Evolutionary conservation across 805 yeast genomes (phyloP).

Genomic region (Saturnispora mendoncae): DNA sequence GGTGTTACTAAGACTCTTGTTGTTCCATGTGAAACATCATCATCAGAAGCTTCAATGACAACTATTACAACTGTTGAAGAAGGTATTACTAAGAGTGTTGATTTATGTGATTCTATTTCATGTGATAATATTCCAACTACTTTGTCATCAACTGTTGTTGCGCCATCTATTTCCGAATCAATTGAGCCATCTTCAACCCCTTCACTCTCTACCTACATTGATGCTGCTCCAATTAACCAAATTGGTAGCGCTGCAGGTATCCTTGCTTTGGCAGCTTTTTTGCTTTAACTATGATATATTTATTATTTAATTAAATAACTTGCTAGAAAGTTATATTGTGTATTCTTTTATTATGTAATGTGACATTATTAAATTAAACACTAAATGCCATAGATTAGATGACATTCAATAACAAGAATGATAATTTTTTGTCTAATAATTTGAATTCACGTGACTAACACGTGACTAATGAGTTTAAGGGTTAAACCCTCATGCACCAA

Average conservation of each 20-base stretch:
- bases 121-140: not conserved
- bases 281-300: not conserved
- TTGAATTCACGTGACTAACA: not conserved
- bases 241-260: not conserved
- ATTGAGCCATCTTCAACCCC: too few relatives aligned
- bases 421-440: too few relatives aligned
- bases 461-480: not conserved
- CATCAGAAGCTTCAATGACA: not conserved
- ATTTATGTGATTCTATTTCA: not conserved
- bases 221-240: constrained; percentile 1
- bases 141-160: not conserved
- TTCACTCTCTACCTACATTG: not conserved
- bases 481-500: not conserved
- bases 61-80: not conserved
- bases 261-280: not conserved
- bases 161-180: too few relatives aligned
- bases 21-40: constrained; percentile 9
- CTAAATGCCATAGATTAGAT: too few relatives aligned
- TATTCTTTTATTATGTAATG: too few relatives aligned
- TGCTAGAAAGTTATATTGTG: too few relatives aligned
- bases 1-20: constrained; percentile 9
- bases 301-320: constrained; percentile 4
- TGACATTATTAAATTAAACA: too few relatives aligned
- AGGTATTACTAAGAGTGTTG: not conserved
- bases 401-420: too few relatives aligned